Percentiles rank a stretch among this genome's conserved stretches.
phyloP scores from a whole-genome alignment of 192 early-diverging fungal species.

The Entomortierella beljakovae region DNA sequence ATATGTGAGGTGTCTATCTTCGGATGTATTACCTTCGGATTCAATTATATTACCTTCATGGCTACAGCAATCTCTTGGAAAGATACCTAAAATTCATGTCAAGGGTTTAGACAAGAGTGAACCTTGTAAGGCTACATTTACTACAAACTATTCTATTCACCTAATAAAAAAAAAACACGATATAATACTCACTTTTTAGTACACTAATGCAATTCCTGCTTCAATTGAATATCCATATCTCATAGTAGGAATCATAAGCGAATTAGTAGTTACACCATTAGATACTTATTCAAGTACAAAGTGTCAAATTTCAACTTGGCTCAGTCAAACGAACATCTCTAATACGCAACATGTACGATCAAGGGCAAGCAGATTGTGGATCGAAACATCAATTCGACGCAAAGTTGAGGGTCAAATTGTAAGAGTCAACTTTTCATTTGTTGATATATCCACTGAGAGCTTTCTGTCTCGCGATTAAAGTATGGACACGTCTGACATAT shows the following conservation, averaged over 20 bases:
- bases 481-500: no score
- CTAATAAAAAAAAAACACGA: not conserved
- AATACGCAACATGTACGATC: constrained; percentile 1
- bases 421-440: not conserved
- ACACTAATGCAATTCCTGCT: not conserved
- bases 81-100: not conserved
- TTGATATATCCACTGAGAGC: no score
- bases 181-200: not conserved
- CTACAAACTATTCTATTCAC: not conserved
- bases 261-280: not conserved
- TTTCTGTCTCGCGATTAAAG: no score
- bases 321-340: not conserved
- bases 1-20: constrained; percentile 7
- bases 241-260: constrained; percentile 10
- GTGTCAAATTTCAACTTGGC: not conserved
- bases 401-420: constrained; percentile 13
- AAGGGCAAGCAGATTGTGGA: not conserved
- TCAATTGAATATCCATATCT: not conserved
- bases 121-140: not conserved
- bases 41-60: constrained; percentile 3
- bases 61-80: not conserved
- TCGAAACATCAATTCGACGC: not conserved
- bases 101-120: not conserved
- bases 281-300: not conserved
- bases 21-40: not conserved